Base-by-base conservation (phyloP, 2,329 filamentous ascomycete genomes). In the Orbilia brochopaga region DNA sequence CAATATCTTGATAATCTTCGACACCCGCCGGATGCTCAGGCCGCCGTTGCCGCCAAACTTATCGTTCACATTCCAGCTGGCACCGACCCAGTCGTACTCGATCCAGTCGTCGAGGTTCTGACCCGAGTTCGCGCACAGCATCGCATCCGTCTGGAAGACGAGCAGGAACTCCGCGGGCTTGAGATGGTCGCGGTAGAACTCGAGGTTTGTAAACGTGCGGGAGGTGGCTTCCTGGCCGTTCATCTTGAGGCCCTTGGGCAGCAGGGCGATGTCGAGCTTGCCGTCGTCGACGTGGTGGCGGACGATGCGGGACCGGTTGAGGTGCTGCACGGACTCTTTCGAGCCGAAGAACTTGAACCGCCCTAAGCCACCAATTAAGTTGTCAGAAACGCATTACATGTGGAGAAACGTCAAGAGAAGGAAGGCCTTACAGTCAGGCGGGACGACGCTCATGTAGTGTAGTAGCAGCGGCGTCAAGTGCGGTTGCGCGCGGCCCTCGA, bases 371-470 rank as follows among this genome's bases (percentile, higher is more conserved):
- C n/a, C n/a, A n/a, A n/a, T n/a, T n/a, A n/a, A n/a, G n/a, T n/a
- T 3, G 32, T 35, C 19, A 35, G 19, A 4, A 46, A 4, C 15
- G 4, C 42, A 15, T 46, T 46, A 46, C n/a, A n/a, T n/a, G n/a
- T n/a, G n/a, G n/a, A n/a, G n/a, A n/a, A n/a, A n/a, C n/a, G n/a
- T n/a, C n/a, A n/a, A 32, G 19, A 2, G 23, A 54, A 17, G 15
- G 35, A 81, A 81, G 78, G 85, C 85, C 30, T 81, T 82, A 84
- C 84, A 86, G 78, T 85, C 83, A 0, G 83, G 82, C 2, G 84
- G 84, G 1, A 86, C 82, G 19, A 85, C 83, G 2, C 82, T 79
- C 74, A 85, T 85, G 78, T 85, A 84, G 76, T 86, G 84, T 23
- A 85, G 79, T 77, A 85, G 79, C 42, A 85, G 79, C 0, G 84